phyloP scores from a whole-genome alignment of 2,329 filamentous ascomycete genomes.

The Chalaropsis thielavioides region DNA sequence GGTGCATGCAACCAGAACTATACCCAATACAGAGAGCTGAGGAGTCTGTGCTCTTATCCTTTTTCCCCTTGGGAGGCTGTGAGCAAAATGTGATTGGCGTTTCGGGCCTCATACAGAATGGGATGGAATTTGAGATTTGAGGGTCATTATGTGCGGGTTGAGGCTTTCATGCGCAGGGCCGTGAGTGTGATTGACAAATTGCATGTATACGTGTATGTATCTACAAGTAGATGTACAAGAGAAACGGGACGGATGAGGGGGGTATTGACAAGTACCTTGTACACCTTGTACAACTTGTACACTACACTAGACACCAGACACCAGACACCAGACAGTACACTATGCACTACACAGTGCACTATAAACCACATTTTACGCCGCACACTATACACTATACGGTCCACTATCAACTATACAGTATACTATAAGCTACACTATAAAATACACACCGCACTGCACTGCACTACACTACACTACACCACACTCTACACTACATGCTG shows the following conservation, averaged over 20 bases:
- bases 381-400: too few relatives aligned
- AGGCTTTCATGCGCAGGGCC: background rate
- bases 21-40: background rate
- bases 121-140: constrained; percentile 5
- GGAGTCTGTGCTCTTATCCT: background rate
- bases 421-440: too few relatives aligned
- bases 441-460: too few relatives aligned
- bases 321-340: too few relatives aligned
- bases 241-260: background rate
- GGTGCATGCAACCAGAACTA: background rate
- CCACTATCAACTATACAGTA: too few relatives aligned
- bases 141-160: background rate
- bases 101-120: background rate
- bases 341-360: too few relatives aligned
- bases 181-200: background rate
- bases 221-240: too few relatives aligned
- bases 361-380: too few relatives aligned
- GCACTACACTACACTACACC: too few relatives aligned
- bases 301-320: too few relatives aligned
- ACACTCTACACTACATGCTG: background rate
- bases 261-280: too few relatives aligned
- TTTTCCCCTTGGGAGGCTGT: background rate
- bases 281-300: too few relatives aligned
- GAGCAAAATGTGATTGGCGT: background rate
- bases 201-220: background rate